phyloP scores from a whole-genome alignment of 768 basidiomycete species.

The Auriscalpium microsporum region DNA sequence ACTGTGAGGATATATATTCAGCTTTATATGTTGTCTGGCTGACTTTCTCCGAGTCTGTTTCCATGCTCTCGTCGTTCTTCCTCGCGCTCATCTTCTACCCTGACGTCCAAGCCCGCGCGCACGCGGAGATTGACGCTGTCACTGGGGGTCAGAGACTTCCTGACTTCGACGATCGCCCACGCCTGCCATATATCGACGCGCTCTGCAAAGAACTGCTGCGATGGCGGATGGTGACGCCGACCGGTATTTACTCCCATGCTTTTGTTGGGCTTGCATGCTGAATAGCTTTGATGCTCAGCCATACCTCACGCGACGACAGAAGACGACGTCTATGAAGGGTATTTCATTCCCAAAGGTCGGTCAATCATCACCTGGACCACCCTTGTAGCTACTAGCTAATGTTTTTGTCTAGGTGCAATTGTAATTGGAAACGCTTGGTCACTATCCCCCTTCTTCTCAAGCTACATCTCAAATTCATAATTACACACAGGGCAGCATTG shows the following conservation, averaged over 20 bases:
- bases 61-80: conserved; percentile 50
- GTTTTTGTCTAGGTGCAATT: conserved; percentile 22
- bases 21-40: neutral
- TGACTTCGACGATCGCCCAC: conserved; percentile 43
- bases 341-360: conserved; percentile 52
- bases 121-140: conserved; percentile 57
- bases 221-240: conserved; percentile 52
- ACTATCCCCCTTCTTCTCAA: conserved; percentile 12
- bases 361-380: neutral
- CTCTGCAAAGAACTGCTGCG: conserved; percentile 49
- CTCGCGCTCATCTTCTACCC: conserved; percentile 61
- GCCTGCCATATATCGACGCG: conserved; percentile 52
- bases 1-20: conserved; percentile 34
- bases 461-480: conserved; percentile 13
- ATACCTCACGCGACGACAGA: conserved; percentile 59
- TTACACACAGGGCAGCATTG: conserved; percentile 34
- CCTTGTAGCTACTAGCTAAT: neutral
- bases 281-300: conserved; percentile 24
- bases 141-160: conserved; percentile 47
- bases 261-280: no score
- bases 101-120: conserved; percentile 41
- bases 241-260: conserved; percentile 32
- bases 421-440: conserved; percentile 60
- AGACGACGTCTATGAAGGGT: conserved; percentile 54
- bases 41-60: conserved; percentile 36